Evolutionary conservation across 2,329 filamentous ascomycete genomes (phyloP).

Genomic region (Arthrobotrys sinensis): DNA sequence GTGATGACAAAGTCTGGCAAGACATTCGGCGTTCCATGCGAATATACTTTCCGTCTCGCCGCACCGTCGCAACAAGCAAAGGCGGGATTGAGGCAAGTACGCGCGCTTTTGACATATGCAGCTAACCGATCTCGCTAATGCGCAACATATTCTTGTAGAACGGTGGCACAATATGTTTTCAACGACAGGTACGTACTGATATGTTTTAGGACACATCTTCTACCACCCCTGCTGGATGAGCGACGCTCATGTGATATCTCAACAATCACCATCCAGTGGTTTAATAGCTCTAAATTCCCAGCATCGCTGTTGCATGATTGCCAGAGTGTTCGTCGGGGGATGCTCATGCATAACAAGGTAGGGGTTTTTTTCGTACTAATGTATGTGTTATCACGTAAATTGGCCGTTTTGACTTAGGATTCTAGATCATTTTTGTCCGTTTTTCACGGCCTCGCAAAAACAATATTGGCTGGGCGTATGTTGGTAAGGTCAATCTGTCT

Average conservation of each 20-base stretch:
- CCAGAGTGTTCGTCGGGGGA: slow-evolving; percentile 77
- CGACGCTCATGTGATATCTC: slow-evolving; percentile 53
- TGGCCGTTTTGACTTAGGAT: slow-evolving; percentile 15
- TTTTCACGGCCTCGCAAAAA: slow-evolving; percentile 38
- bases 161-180: slow-evolving; percentile 87
- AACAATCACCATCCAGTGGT: slow-evolving; percentile 73
- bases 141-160: slow-evolving; percentile 68
- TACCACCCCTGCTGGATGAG: slow-evolving; percentile 11
- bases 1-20: slow-evolving; percentile 61
- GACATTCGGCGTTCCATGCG: slow-evolving; percentile 73
- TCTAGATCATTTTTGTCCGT: slow-evolving; percentile 62
- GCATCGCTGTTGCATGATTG: slow-evolving; percentile 81
- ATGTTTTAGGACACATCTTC: slow-evolving; percentile 9
- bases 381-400: slow-evolving; percentile 5
- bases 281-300: slow-evolving; percentile 79
- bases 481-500: slow-evolving; percentile 49
- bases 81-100: slow-evolving; percentile 74
- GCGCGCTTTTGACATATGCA: slow-evolving; percentile 57
- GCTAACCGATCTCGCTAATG: slow-evolving; percentile 65
- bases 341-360: slow-evolving; percentile 92
- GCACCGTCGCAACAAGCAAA: slow-evolving; percentile 78
- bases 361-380: slow-evolving; percentile 65
- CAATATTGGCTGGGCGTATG: slow-evolving; percentile 51
- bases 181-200: slow-evolving; percentile 65
- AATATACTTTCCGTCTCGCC: slow-evolving; percentile 84